Evolutionary conservation across 257 asterid genomes (phyloP).

Genomic region (Nyctanthes arbortristis): DNA sequence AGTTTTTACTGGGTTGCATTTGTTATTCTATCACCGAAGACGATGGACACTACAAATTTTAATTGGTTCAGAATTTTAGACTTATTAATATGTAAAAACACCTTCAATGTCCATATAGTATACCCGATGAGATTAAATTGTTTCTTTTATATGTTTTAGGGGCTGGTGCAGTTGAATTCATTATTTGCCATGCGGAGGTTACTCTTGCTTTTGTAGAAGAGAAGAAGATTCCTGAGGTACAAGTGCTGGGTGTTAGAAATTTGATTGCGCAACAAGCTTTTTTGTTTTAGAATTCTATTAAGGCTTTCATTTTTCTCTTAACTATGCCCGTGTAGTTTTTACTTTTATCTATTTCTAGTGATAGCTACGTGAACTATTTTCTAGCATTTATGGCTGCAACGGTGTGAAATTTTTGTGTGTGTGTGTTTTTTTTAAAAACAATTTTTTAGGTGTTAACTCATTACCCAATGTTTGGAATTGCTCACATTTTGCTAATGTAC

Average conservation of each 20-base stretch:
- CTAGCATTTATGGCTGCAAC: constrained; percentile 15
- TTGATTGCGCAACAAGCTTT: neutral
- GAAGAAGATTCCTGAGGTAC: constrained; percentile 85
- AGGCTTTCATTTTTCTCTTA: constrained; percentile 22
- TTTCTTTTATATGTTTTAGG: constrained; percentile 51
- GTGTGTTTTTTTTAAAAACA: constrained; percentile 17
- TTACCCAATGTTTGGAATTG: constrained; percentile 9
- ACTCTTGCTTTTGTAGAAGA: constrained; percentile 86
- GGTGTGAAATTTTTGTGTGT: constrained; percentile 8
- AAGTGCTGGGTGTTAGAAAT: constrained; percentile 11
- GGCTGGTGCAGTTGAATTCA: constrained; percentile 92
- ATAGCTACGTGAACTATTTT: constrained; percentile 9
- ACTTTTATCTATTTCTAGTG: neutral
- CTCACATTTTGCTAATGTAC: constrained; percentile 27
- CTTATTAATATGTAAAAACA: neutral
- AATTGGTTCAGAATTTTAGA: neutral
- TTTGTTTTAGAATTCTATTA: neutral
- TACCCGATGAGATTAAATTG: constrained; percentile 17
- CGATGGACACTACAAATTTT: neutral
- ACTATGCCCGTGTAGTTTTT: neutral
- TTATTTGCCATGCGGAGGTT: constrained; percentile 95
- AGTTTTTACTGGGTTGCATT: constrained; percentile 18
- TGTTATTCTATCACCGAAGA: neutral
- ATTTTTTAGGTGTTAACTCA: constrained; percentile 18
- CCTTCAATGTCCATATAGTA: neutral